phyloP scores from a whole-genome alignment of 164 flowering plant genomes.

The Liriodendron chinense region DNA sequence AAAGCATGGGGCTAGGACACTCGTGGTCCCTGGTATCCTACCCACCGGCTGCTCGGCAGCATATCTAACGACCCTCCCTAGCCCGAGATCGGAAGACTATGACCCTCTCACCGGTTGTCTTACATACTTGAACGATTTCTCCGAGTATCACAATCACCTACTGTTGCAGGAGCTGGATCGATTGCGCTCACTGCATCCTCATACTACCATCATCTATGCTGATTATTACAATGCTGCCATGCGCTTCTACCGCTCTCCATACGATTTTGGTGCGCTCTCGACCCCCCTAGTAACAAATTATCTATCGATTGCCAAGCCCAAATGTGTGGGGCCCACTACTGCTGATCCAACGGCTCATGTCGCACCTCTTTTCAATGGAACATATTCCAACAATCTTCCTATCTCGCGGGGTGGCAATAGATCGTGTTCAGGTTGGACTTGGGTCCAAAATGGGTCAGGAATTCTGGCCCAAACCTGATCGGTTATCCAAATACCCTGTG shows the following conservation, averaged over 20 bases:
- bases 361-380: no score
- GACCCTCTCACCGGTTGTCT: conserved; percentile 45
- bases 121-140: conserved; percentile 36
- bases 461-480: no score
- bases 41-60: conserved; percentile 51
- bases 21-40: conserved; percentile 54
- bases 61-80: conserved; percentile 35
- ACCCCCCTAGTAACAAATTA: no score
- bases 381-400: no score
- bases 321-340: no score
- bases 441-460: no score
- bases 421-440: no score
- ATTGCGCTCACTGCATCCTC: conserved; percentile 36
- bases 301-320: no score
- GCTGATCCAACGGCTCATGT: no score
- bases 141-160: conserved; percentile 39
- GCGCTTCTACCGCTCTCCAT: conserved; percentile 30
- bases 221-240: conserved; percentile 49
- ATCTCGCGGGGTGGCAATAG: no score
- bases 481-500: no score
- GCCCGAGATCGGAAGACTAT: conserved; percentile 26
- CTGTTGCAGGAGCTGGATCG: conserved; percentile 31
- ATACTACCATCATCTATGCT: conserved; percentile 47
- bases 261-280: conserved; percentile 29
- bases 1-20: conserved; percentile 45